These are phyloP conservation scores for Pisolithus microcarpus DNA, from an alignment of 768 basidiomycete genomes.

Conservation along the genomic window DNA sequence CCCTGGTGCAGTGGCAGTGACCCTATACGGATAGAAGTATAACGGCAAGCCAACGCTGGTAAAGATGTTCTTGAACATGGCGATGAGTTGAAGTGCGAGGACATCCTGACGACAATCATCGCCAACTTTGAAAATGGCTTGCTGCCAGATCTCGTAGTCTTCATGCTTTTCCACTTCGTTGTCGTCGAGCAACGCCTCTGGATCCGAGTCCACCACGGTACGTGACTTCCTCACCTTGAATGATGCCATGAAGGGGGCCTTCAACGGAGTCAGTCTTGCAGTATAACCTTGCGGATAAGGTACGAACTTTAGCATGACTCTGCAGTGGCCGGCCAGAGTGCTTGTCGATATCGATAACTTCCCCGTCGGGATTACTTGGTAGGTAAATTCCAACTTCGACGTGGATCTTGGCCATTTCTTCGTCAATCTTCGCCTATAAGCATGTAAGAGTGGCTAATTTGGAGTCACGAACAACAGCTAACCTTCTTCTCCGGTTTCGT, in stretches of 20 bases:
- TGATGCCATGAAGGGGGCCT: conserved; percentile 99
- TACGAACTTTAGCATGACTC: conserved; percentile 86
- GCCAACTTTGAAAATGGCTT: conserved; percentile 99
- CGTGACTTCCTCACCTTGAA: conserved; percentile 95
- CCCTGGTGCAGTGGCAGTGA: conserved; percentile 93
- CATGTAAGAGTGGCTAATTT: neutral
- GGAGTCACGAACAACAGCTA: neutral
- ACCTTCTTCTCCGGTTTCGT: conserved; percentile 96
- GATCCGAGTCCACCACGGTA: conserved; percentile 57
- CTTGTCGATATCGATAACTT: conserved; percentile 95
- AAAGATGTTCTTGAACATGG: conserved; percentile 99
- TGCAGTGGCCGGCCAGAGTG: conserved; percentile 94
- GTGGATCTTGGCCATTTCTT: conserved; percentile 94
- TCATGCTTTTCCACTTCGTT: conserved; percentile 48
- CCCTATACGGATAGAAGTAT: conserved; percentile 93
- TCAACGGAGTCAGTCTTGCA: conserved; percentile 1
- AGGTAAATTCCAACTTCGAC: conserved; percentile 96
- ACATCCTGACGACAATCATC: conserved; percentile 99
- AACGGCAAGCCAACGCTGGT: conserved; percentile 79
- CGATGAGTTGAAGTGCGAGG: conserved; percentile 93
- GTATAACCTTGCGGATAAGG: neutral
- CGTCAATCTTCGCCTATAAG: conserved; percentile 90
- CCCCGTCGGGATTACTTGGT: conserved; percentile 95
- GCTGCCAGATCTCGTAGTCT: conserved; percentile 89
- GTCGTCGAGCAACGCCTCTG: conserved; percentile 67